Conservation (phyloP, 495 filamentous ascomycete genomes). For the Xylaria cubensis region DNA sequence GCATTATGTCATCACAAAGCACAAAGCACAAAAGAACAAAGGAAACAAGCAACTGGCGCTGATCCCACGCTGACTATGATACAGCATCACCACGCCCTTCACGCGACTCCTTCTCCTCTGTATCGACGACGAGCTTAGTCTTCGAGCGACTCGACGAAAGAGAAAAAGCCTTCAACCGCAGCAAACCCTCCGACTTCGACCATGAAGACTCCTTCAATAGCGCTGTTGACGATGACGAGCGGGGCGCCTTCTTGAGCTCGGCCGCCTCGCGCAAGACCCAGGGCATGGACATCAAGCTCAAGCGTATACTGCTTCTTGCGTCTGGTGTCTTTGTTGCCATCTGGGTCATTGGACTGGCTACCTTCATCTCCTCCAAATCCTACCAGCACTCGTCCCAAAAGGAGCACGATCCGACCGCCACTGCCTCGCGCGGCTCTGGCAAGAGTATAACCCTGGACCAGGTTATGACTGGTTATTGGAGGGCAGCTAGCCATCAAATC, state of each 20-base stretch:
- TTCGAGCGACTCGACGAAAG: conserved; percentile 73
- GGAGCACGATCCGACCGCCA: conserved; percentile 73
- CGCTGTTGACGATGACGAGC: conserved; percentile 48
- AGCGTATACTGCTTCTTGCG: conserved; percentile 71
- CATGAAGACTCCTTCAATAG: conserved; percentile 56
- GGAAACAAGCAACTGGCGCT: background rate
- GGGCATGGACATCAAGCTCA: conserved; percentile 64
- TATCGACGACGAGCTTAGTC: conserved; percentile 78
- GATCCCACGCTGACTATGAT: background rate
- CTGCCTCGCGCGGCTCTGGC: conserved; percentile 68
- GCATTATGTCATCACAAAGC: background rate
- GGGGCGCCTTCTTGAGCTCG: conserved; percentile 51
- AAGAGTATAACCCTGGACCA: conserved; percentile 84
- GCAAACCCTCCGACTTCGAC: conserved; percentile 44
- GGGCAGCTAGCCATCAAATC: conserved; percentile 69
- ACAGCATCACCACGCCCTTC: conserved; percentile 52
- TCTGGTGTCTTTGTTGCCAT: conserved; percentile 70
- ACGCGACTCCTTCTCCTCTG: conserved; percentile 67
- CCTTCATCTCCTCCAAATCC: conserved; percentile 71
- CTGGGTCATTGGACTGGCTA: conserved; percentile 79
- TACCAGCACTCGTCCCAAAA: conserved; percentile 66
- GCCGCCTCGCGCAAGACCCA: conserved; percentile 42
- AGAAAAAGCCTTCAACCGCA: conserved; percentile 49
- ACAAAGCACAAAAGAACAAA: background rate
- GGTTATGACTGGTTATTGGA: conserved; percentile 76